Percentiles rank a stretch among this genome's conserved stretches.
These are phyloP conservation scores for Globisporangium nunn DNA, from an alignment of 352 stramenopile species.

Conservation along the genomic window DNA sequence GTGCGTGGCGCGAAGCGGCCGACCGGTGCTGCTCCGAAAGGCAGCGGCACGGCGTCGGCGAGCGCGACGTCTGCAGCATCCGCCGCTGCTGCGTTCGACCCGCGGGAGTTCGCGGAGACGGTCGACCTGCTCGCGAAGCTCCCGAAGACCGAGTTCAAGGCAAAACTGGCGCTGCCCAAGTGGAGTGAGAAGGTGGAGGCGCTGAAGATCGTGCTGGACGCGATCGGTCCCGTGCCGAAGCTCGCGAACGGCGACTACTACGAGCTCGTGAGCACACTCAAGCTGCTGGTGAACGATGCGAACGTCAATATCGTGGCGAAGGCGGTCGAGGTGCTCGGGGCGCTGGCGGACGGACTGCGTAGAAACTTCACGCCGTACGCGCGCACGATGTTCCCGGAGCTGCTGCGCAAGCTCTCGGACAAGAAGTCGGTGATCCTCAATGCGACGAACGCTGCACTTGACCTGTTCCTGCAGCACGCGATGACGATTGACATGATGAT, in stretches of 20 bases:
- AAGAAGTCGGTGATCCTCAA: slow-evolving; percentile 83
- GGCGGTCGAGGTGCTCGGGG: slow-evolving; percentile 76
- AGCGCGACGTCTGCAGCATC: slow-evolving; percentile 8
- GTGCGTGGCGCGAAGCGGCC: slow-evolving; percentile 51
- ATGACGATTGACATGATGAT: slow-evolving; percentile 87
- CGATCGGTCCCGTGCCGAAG: slow-evolving; percentile 78
- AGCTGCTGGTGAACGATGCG: slow-evolving; percentile 70
- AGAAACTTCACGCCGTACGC: slow-evolving; percentile 80
- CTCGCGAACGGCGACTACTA: slow-evolving; percentile 83
- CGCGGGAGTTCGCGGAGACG: slow-evolving; percentile 79
- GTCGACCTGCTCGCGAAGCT: slow-evolving; percentile 80
- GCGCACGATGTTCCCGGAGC: slow-evolving; percentile 62
- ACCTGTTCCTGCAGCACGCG: slow-evolving; percentile 72
- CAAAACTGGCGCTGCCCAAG: slow-evolving; percentile 66
- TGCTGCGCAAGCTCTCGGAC: slow-evolving; percentile 82
- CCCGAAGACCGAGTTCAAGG: slow-evolving; percentile 70
- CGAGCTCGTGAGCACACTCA: slow-evolving; percentile 79
- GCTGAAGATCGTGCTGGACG: slow-evolving; percentile 79
- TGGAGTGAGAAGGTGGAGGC: slow-evolving; percentile 86
- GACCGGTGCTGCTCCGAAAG: slow-evolving; percentile 1
- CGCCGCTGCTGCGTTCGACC: slow-evolving; percentile 38
- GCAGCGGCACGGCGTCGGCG: slow-evolving; percentile 1
- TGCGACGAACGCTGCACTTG: slow-evolving; percentile 76
- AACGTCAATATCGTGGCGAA: slow-evolving; percentile 88
- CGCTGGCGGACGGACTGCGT: slow-evolving; percentile 64